Conservation (phyloP, 768 basidiomycete genomes). For the Hydnum rufescens region DNA sequence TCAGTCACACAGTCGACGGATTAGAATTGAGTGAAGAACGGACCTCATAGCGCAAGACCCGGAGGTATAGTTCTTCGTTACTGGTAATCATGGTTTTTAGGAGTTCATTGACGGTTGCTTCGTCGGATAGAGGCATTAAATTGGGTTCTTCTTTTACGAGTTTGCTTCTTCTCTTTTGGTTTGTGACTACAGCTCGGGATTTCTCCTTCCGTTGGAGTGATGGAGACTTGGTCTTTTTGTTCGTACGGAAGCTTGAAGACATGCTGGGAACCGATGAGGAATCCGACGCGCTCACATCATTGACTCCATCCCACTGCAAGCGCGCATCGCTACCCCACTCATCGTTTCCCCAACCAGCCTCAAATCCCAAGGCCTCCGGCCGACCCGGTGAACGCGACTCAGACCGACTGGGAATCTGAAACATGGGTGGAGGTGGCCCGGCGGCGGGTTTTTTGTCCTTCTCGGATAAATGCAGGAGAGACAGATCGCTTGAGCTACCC, state of each 20-base stretch:
- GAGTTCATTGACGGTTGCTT: slow-evolving; percentile 2
- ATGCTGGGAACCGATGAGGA: neutral
- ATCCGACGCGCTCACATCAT: neutral
- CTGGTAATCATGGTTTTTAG: slow-evolving; percentile 8
- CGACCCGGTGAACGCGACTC: neutral
- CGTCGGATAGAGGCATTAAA: neutral
- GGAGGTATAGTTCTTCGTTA: slow-evolving; percentile 30
- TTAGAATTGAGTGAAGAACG: neutral
- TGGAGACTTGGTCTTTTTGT: neutral
- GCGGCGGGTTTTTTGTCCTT: neutral
- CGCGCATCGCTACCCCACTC: neutral
- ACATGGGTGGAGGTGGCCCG: neutral
- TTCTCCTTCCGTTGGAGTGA: neutral
- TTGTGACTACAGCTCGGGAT: neutral
- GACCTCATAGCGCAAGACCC: slow-evolving; percentile 50
- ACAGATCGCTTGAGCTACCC: neutral
- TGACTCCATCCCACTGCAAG: neutral
- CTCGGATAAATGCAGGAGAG: neutral
- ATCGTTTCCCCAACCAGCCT: neutral
- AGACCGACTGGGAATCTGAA: neutral
- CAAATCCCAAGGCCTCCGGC: too few species aligned
- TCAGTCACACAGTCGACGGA: neutral
- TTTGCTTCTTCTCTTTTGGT: neutral
- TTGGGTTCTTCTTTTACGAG: neutral
- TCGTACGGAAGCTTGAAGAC: neutral